Evolutionary conservation across 257 asterid genomes (phyloP).

Genomic region (Avicennia marina): DNA sequence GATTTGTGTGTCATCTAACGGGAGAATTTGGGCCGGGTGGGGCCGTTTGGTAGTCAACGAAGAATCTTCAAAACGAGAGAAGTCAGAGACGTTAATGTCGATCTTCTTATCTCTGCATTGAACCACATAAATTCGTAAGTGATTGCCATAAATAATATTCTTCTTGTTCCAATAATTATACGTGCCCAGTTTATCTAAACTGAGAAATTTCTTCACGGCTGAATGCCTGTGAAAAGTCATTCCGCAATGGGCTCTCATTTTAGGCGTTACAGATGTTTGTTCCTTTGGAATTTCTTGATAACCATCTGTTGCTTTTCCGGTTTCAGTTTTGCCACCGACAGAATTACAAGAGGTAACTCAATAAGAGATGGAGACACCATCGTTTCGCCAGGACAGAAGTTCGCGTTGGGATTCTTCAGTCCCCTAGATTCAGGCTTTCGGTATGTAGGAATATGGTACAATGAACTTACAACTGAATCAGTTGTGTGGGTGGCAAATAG

Average conservation of each 20-base stretch:
- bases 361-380: conserved; percentile 47
- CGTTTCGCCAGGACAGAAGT: conserved; percentile 33
- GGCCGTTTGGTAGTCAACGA: conserved; percentile 28
- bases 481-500: conserved; percentile 81
- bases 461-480: conserved; percentile 20
- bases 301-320: conserved; percentile 12
- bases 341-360: conserved; percentile 22
- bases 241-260: conserved; percentile 25
- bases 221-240: too few species aligned
- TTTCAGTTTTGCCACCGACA: conserved; percentile 26
- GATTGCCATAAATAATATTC: conserved; percentile 1
- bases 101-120: too few species aligned
- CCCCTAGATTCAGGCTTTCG: conserved; percentile 40
- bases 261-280: background rate
- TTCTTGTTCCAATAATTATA: too few species aligned
- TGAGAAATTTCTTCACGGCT: too few species aligned
- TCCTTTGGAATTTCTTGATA: conserved; percentile 12
- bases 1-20: background rate
- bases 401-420: conserved; percentile 69
- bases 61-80: conserved; percentile 34
- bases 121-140: background rate
- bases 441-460: conserved; percentile 71
- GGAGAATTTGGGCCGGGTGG: background rate
- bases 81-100: conserved; percentile 16
- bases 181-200: background rate